Evolutionary conservation across 768 basidiomycete species (phyloP).

Genomic region (Dacryopinax primogenitus): DNA sequence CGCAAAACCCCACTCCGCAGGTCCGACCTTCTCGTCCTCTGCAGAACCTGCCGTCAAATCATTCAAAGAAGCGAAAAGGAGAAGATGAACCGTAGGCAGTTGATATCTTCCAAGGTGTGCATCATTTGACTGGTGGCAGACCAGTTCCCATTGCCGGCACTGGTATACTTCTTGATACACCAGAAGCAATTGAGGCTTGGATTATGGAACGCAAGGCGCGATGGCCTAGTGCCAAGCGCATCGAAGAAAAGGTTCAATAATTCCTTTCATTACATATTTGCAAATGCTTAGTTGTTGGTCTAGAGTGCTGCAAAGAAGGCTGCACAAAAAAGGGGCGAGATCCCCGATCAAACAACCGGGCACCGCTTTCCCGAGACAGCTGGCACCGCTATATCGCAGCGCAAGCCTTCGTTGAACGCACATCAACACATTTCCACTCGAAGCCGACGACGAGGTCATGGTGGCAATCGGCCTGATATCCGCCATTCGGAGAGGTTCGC

Average conservation of each 20-base stretch:
- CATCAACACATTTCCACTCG: too few species aligned
- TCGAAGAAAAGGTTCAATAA: slow-evolving; percentile 51
- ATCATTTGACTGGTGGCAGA: slow-evolving; percentile 28
- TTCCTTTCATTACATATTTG: background rate
- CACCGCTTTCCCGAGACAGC: too few species aligned
- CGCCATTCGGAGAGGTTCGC: too few species aligned
- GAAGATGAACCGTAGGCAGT: background rate
- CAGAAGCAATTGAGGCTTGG: slow-evolving; percentile 74
- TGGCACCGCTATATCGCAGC: too few species aligned
- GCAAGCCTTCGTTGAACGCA: too few species aligned
- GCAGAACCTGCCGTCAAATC: slow-evolving; percentile 11
- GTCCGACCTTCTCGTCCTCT: background rate
- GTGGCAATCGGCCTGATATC: too few species aligned
- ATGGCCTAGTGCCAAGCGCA: slow-evolving; percentile 59
- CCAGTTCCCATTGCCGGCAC: slow-evolving; percentile 68
- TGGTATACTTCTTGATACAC: slow-evolving; percentile 58
- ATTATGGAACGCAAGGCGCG: slow-evolving; percentile 75
- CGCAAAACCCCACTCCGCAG: background rate
- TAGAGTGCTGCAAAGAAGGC: slow-evolving; percentile 9
- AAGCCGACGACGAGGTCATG: too few species aligned
- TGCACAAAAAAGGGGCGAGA: slow-evolving; percentile 12
- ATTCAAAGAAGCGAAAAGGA: slow-evolving; percentile 16
- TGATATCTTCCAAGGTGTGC: slow-evolving; percentile 1
- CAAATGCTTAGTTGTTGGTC: background rate
- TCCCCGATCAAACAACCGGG: too few species aligned